Base-by-base conservation (phyloP, 176 grass and related monocot species). In the Saccharum officinarum region DNA sequence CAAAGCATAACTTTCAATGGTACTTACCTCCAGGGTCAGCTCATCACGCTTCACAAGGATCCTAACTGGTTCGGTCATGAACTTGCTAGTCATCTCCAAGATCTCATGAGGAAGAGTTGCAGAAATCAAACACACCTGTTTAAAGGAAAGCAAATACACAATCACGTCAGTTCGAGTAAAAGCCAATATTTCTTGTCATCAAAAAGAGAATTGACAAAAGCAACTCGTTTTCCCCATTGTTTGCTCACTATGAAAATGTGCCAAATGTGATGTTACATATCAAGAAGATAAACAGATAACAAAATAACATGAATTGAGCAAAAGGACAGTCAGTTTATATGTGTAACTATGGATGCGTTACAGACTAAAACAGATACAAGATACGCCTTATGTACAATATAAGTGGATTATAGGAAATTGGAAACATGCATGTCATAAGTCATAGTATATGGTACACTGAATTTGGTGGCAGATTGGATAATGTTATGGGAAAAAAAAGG, bases 1-100 rank as follows among this genome's bases (percentile, higher is more conserved):
- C 68, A 80, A 59, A 65, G 71, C 34, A 88, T 72, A 80, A 34
- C 59, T 55, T 55, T 14, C 18, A 28, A 38, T 15, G 17, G 71
- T 55, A 83, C n/a, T 87, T 92, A 99, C 97, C 97, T 98, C 96
- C 39, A 94, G 84, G 17, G 93, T 98, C 91, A 98, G 86, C 65
- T 98, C 93, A 89, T 98, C 96, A 89, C 96, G 96, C 87, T 98
- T 98, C 33, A 98, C 96, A 67, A 98, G 96, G 70, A 98, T 95
- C 71, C 89, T 87, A 41, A 98, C 78, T 40, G 91, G 96, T 68
- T 98, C 93, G 4, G 96, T 95, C 91, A 95, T 98, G 37, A 98
- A 98, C 37, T 98, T 98, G 82, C 86, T 86, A 30, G 93, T 98
- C n/a, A 98, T 98, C 78, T 94, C 93, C 83, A 98, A 76, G 75